Evolutionary conservation across 768 basidiomycete genomes (phyloP), one percentile per base, ranked within the genome.

Genomic region (Macrocybe gigantea): DNA sequence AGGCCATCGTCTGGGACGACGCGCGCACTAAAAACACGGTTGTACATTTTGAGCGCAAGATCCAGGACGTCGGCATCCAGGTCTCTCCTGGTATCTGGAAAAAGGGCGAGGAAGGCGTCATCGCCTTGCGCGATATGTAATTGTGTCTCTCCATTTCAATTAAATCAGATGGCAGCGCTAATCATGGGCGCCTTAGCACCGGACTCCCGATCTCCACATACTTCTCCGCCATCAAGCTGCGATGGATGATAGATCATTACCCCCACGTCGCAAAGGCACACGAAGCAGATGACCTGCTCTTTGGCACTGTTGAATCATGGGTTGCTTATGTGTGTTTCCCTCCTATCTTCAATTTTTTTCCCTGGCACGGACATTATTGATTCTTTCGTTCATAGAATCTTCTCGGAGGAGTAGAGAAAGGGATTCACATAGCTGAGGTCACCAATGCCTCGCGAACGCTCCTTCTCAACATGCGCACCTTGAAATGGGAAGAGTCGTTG

Each of bases 301-400:
- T 97, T 59, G 96, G 96, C 15, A 99, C 96, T 2, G 85, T 99
- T 45, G 96, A 99, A 66, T 93, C 91, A 31, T 99, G 95, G 95
- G 78, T 99, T 40, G 79, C 83, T 56, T 97, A 93, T 65, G 92
- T 93, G 60, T 45, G 72, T 60, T 12, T 35, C 11, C 13, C 31
- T 36, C 14, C 46, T 22, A 38, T 41, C 38, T n/a, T 31, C 41
- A 7, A 13, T 48, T 46, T 8, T 29, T 38, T 45, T 22, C 22
- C 22, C 22, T 22, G 22, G 4, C 22, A 22, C 22, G 22, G 22
- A 22, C 15, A 44, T 48, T 33, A 39, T 35, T 41, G 49, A 55
- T 46, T 43, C 53, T 57, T 40, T 41, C 22, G 33, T 35, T 38
- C 37, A 49, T 45, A 92, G 88, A 89, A 93, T 62, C 75, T 93